phyloP scores from a whole-genome alignment of 345 rosid genomes.

The Lumnitzera racemosa region DNA sequence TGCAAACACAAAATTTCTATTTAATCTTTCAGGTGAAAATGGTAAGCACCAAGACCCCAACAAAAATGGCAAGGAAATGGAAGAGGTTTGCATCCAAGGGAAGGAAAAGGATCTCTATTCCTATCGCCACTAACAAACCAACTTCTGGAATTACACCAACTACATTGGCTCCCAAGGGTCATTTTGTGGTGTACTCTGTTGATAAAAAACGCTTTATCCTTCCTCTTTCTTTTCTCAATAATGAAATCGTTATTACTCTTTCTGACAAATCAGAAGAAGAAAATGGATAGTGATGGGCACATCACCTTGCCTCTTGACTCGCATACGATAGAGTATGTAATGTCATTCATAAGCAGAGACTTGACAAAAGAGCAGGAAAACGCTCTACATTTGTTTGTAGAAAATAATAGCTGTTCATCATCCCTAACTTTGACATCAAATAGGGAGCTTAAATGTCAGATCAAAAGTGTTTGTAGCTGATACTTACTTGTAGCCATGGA shows the following conservation, averaged over 20 bases:
- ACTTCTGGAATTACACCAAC: not conserved
- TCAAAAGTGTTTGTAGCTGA: not conserved
- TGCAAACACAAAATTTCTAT: too few species aligned
- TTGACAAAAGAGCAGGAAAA: slow-evolving; percentile 20
- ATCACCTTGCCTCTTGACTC: slow-evolving; percentile 30
- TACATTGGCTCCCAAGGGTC: slow-evolving; percentile 14
- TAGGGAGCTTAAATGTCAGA: not conserved
- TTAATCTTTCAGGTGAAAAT: not conserved
- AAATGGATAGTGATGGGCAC: slow-evolving; percentile 13
- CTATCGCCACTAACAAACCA: not conserved
- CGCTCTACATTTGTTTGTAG: slow-evolving; percentile 6
- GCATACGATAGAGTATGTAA: slow-evolving; percentile 12
- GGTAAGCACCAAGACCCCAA: slow-evolving; percentile 24
- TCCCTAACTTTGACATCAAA: not conserved
- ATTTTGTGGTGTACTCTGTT: slow-evolving; percentile 16
- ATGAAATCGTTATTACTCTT: slow-evolving; percentile 5
- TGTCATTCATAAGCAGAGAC: slow-evolving; percentile 8
- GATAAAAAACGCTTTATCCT: slow-evolving; percentile 13
- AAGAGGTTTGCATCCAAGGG: slow-evolving; percentile 15
- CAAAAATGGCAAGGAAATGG: slow-evolving; percentile 31
- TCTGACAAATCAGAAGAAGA: slow-evolving; percentile 10
- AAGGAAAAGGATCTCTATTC: slow-evolving; percentile 18
- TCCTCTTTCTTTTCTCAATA: slow-evolving; percentile 15
- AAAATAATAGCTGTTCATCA: not conserved
- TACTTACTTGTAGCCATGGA: not conserved